Base-by-base conservation (phyloP, 2,329 filamentous ascomycete species). In the Ilyonectria sp. region DNA sequence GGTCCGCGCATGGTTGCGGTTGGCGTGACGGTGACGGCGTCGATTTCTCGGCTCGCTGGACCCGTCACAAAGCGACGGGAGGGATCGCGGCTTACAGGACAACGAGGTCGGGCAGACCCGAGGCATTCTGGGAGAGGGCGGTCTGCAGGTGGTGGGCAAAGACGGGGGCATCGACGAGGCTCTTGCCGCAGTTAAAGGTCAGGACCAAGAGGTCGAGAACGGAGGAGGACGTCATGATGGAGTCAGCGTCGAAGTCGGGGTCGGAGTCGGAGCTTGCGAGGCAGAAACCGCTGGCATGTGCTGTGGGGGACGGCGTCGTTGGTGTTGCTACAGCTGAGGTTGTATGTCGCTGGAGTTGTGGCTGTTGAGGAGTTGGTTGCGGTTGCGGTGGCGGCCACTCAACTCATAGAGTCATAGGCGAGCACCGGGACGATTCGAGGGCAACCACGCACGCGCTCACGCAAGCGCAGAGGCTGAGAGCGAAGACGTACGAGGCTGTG, bases 121-220 rank as follows among this genome's bases (percentile, higher is more conserved):
- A 79, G 23, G 79, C 78, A 79, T 85, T 85, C 67, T 85, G 79
- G 67, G 79, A 80, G 63, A 96, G 86, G 23, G 86, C 85, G 69
- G 80, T 79, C 77, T 92, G 89, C 71, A 97, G 84, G 76, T 94
- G 91, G 11, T 87, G 82, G 15, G 93, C 91, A 75, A 98, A 94
- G 58, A 89, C 85, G 43, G 90, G 84, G 23, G 90, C 85, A 73
- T 95, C 86, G 75, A 97, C 89, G 9, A 90, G 82, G 60, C 86
- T 86, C 73, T 93, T 93, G 35, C 88, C 95, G 76, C 94, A 97
- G 79, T 98, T 98, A 85, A 96, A 97, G 11, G 95, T 97, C 60
- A 97, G 81, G 69, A 97, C 87, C 75, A 97, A 92, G 63, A 94
- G 82, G 75, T 91, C 90, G 62, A 97, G 85, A 44, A 86, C 82